Conservation (phyloP, 2,329 filamentous ascomycete species). For the Trichocomaceae sp. region DNA sequence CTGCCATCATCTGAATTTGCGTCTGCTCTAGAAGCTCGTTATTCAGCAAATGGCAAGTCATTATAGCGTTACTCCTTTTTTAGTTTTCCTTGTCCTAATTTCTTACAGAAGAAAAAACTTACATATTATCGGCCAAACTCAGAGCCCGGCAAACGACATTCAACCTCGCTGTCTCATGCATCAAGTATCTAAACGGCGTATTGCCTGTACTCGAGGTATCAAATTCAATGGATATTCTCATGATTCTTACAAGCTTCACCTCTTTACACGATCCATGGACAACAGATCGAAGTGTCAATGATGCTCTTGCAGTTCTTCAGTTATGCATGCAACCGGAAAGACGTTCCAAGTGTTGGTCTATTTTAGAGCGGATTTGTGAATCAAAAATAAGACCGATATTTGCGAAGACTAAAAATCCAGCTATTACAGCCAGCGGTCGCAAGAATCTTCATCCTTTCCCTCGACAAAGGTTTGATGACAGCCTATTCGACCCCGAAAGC, state of each 20-base stretch:
- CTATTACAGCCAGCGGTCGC: slow-evolving; percentile 38
- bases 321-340: slow-evolving; percentile 9
- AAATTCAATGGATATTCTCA: slow-evolving; percentile 22
- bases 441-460: slow-evolving; percentile 38
- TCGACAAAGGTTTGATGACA: slow-evolving; percentile 31
- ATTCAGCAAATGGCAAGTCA: slow-evolving; percentile 16
- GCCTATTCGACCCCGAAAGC: slow-evolving; percentile 28
- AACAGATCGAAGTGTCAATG: slow-evolving; percentile 19
- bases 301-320: slow-evolving; percentile 18
- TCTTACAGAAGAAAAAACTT: slow-evolving; percentile 16
- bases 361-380: slow-evolving; percentile 23
- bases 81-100: neutral
- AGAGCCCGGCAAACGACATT: slow-evolving; percentile 22
- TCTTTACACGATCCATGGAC: slow-evolving; percentile 31
- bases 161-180: slow-evolving; percentile 25
- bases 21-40: slow-evolving; percentile 21
- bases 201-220: slow-evolving; percentile 18
- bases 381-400: slow-evolving; percentile 38
- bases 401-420: slow-evolving; percentile 34
- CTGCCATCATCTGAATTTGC: slow-evolving; percentile 30
- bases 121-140: slow-evolving; percentile 15
- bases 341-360: slow-evolving; percentile 16
- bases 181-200: slow-evolving; percentile 18
- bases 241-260: slow-evolving; percentile 29
- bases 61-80: slow-evolving; percentile 11